These are phyloP conservation scores for Colletotrichum simmondsii DNA, from an alignment of 2,329 filamentous ascomycete genomes.

Conservation along the genomic window DNA sequence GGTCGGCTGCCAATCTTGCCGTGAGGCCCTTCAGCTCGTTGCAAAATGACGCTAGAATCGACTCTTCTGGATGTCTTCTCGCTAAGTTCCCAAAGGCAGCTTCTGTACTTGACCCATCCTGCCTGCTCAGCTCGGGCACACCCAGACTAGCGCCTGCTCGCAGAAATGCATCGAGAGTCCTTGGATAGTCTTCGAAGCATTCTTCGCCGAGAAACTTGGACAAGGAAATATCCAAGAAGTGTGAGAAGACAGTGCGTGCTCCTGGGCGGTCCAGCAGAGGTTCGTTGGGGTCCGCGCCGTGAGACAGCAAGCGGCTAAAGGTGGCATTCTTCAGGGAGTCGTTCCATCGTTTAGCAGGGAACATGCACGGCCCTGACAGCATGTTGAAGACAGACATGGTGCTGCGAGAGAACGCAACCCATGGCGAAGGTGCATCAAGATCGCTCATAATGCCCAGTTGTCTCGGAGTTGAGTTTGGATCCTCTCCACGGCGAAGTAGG, in stretches of 20 bases:
- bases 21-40: background rate
- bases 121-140: background rate
- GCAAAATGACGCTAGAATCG: background rate
- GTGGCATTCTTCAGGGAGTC: background rate
- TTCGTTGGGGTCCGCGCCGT: background rate
- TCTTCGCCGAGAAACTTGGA: background rate
- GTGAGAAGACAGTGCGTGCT: background rate
- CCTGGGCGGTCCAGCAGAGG: background rate
- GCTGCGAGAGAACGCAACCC: background rate
- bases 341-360: background rate
- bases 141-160: background rate
- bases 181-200: background rate
- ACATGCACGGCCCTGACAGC: background rate
- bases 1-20: background rate
- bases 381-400: background rate
- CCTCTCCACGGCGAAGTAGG: background rate
- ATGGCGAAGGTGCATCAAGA: background rate
- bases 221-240: background rate
- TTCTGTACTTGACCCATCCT: background rate
- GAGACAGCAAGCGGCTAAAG: background rate
- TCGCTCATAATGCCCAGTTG: background rate
- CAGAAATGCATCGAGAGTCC: background rate
- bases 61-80: background rate
- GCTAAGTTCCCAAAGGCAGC: background rate
- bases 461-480: background rate